Conservation (phyloP, 768 basidiomycete genomes). For the Russula earlei region DNA sequence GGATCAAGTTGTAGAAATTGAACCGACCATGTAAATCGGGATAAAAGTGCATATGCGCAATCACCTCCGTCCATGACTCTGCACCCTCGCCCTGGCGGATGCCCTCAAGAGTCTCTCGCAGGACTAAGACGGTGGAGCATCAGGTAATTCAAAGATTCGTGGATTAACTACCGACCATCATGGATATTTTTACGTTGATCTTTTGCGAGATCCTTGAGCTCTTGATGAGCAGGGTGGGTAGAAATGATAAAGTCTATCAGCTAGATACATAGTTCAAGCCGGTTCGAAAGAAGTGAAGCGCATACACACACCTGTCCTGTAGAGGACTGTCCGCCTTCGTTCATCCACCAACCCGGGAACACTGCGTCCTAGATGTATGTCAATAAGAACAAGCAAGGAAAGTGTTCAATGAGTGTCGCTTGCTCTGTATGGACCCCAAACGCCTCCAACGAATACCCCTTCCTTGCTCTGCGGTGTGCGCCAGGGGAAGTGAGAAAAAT, state of each 20-base stretch:
- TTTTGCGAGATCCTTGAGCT: constrained; percentile 56
- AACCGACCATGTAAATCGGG: constrained; percentile 82
- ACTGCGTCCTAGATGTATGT: constrained; percentile 55
- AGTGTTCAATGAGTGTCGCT: constrained; percentile 7
- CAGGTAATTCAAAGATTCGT: neutral
- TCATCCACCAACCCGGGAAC: constrained; percentile 98
- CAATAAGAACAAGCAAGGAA: neutral
- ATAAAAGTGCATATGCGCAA: constrained; percentile 87
- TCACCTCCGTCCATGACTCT: constrained; percentile 69
- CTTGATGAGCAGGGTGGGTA: constrained; percentile 77
- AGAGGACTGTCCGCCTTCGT: constrained; percentile 96
- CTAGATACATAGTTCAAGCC: constrained; percentile 28
- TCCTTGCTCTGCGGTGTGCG: constrained; percentile 52
- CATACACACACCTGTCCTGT: constrained; percentile 67
- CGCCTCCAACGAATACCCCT: constrained; percentile 80
- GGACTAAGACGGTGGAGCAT: constrained; percentile 34
- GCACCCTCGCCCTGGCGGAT: constrained; percentile 46
- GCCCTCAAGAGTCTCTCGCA: constrained; percentile 64
- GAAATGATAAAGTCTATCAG: constrained; percentile 92
- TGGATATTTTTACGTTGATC: constrained; percentile 51
- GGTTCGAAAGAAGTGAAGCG: neutral
- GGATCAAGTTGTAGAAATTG: too few relatives aligned
- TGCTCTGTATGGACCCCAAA: constrained; percentile 87
- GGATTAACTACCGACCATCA: constrained; percentile 32
- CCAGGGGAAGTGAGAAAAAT: neutral